Percentiles rank a stretch among this genome's conserved stretches.
phyloP scores from a whole-genome alignment of 2,329 filamentous ascomycete genomes.

The Periconia sp. region DNA sequence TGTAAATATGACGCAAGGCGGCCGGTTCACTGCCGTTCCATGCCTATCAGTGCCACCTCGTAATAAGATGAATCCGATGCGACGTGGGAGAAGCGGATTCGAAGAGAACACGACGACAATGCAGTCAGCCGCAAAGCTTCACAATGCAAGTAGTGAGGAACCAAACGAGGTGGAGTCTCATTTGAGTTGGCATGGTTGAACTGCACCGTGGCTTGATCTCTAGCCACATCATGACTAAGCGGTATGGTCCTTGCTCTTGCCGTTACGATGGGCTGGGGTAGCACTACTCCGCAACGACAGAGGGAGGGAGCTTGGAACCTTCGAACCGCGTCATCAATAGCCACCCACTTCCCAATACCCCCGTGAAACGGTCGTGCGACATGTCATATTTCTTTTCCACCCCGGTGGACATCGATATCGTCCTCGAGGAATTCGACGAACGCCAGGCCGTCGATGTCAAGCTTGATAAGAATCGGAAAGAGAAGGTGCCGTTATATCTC shows the following conservation, averaged over 20 bases:
- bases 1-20: too few species aligned
- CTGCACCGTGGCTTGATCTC: background rate
- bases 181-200: background rate
- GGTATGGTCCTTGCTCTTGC: background rate
- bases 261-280: background rate
- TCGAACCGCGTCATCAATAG: constrained; percentile 15
- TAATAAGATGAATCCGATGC: too few species aligned
- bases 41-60: too few species aligned
- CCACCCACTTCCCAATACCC: constrained; percentile 12
- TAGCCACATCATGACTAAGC: constrained; percentile 11
- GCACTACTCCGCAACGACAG: constrained; percentile 10
- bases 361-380: constrained; percentile 10
- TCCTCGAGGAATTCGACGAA: constrained; percentile 93
- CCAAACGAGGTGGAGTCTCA: background rate
- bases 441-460: constrained; percentile 96
- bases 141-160: too few species aligned
- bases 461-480: constrained; percentile 95
- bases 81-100: too few species aligned
- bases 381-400: constrained; percentile 97
- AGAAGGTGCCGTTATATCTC: constrained; percentile 96
- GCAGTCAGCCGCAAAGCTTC: too few species aligned
- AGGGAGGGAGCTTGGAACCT: constrained; percentile 14
- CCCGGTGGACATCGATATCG: constrained; percentile 97
- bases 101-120: too few species aligned
- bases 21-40: too few species aligned